Base-by-base conservation (phyloP, 169 alveolate genomes). In the Neospora caninum region DNA sequence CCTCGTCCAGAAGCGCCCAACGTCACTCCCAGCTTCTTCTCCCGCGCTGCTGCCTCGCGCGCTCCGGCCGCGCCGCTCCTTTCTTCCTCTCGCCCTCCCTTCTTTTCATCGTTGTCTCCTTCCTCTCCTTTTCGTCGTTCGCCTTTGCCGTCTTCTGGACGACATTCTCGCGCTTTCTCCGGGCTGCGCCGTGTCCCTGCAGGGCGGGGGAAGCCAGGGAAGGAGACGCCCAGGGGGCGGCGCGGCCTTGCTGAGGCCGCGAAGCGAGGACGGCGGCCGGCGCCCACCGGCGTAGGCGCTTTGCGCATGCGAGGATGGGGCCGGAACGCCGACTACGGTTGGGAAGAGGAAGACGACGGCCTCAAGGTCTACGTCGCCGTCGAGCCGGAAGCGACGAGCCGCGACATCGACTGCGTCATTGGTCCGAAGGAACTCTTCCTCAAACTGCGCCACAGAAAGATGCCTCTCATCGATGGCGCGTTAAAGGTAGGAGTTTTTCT, bases 321-420 rank as follows among this genome's bases (percentile, higher is more conserved):
- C 9, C 25, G 67, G 2, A 82, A 38, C 54, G 25, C 54, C 34
- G 89, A 82, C 67, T 82, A 82, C 41, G 38, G 31, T 0, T 82
- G 89, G 89, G 89, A 82, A 31, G 89, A 82, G 25, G 89, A 82
- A 39, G 89, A 82, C 89, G 89, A 82, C 39, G 38, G n/a, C 9
- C 29, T 82, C 67, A 82, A 82, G 64, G 89, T 82, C 0, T 43
- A 6, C 25, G 64, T 82, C 42, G 64, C 64, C 25, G 89, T 82
- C 31, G 89, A 82, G 64, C n/a, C 54, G 31, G 89, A 82, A 67
- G 89, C 89, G 69, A 25, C 69, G 10, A 36, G 89, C 64, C n/a
- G 67, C n/a, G 89, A 82, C 67, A 67, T 82, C 43, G 67, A 82
- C 89, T 82, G 89, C 89, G 89, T 82, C 64, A 82, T 82, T 42